Base-by-base conservation (phyloP, 2,329 filamentous ascomycete genomes). In the Allantophomopsis cytisporea region DNA sequence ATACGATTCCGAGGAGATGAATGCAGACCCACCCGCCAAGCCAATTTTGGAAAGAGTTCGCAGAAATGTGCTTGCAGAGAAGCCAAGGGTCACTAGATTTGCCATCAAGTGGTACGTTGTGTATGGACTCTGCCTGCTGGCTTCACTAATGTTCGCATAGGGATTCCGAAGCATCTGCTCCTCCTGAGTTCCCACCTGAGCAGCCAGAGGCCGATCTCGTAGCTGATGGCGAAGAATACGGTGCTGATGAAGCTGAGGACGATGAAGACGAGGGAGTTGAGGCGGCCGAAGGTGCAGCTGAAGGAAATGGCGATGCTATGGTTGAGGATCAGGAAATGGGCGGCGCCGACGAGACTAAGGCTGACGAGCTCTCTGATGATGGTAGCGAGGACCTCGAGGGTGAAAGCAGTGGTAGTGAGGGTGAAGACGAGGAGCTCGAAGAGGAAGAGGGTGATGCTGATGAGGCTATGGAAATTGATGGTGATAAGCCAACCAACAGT, bases 131-230 rank as follows among this genome's bases (percentile, higher is more conserved):
- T 38, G 39, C 20, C 30, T 21, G 32, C 39, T 37, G 17, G 7
- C 20, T 35, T 35, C 39, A 23, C 52, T 56, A 50, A 61, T 43
- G 31, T 38, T 31, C 41, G 38, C 31, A 28, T 13, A 95, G 88
- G 88, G 91, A 98, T 57, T 91, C 85, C n/a, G 91, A 98, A 56
- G 89, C 88, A 48, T 91, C 87, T 58, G 91, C 91, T 21, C 91
- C 91, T 2, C 80, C 91, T 47, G 89, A 98, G 63, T 98, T 85
- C 60, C 91, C 91, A 21, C 93, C 91, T 45, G 91, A 98, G 60
- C 91, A 98, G 64, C 91, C 91, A 33, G 91, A 98, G 60, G 91
- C 88, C 39, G 93, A 98, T 55, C 71, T 81, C 35, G 71, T 75
- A 38, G 82, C 82, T 34, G 89, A 95, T 51, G 91, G 94, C 50